These are phyloP conservation scores for Suillus ampliporus DNA, from an alignment of 768 basidiomycete genomes.

Conservation along the genomic window DNA sequence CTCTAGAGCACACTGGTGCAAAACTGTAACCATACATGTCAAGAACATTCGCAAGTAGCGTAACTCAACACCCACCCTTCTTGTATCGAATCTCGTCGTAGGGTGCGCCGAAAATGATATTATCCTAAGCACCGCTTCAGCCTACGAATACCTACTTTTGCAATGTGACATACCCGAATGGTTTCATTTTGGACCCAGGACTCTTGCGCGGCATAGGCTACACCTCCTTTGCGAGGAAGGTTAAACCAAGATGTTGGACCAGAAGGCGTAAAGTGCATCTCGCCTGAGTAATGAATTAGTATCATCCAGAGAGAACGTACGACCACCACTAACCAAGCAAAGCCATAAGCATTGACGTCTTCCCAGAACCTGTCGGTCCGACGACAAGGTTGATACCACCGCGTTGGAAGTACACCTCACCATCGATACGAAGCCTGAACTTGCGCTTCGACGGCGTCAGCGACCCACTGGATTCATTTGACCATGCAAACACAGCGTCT, in stretches of 20 bases:
- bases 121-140: slow-evolving; percentile 39
- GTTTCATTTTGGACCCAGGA: slow-evolving; percentile 87
- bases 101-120: slow-evolving; percentile 49
- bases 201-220: slow-evolving; percentile 85
- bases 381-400: slow-evolving; percentile 62
- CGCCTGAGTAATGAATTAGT: slow-evolving; percentile 27
- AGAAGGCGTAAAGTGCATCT: slow-evolving; percentile 67
- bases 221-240: slow-evolving; percentile 68
- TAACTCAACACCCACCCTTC: slow-evolving; percentile 34
- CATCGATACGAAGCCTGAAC: slow-evolving; percentile 56
- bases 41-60: neutral
- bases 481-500: slow-evolving; percentile 63
- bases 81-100: slow-evolving; percentile 50
- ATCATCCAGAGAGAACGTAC: slow-evolving; percentile 5
- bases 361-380: slow-evolving; percentile 65
- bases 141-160: neutral
- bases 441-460: slow-evolving; percentile 38
- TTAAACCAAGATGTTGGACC: slow-evolving; percentile 66
- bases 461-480: slow-evolving; percentile 16
- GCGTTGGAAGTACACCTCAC: slow-evolving; percentile 59
- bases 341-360: slow-evolving; percentile 71
- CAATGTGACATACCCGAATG: slow-evolving; percentile 49
- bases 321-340: slow-evolving; percentile 44
- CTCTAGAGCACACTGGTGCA: slow-evolving; percentile 47
- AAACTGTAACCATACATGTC: slow-evolving; percentile 26